Evolutionary conservation across 2,329 filamentous ascomycete genomes (phyloP), one percentile per base, ranked within the genome.

Genomic region (Botryosphaeria dothidea): DNA sequence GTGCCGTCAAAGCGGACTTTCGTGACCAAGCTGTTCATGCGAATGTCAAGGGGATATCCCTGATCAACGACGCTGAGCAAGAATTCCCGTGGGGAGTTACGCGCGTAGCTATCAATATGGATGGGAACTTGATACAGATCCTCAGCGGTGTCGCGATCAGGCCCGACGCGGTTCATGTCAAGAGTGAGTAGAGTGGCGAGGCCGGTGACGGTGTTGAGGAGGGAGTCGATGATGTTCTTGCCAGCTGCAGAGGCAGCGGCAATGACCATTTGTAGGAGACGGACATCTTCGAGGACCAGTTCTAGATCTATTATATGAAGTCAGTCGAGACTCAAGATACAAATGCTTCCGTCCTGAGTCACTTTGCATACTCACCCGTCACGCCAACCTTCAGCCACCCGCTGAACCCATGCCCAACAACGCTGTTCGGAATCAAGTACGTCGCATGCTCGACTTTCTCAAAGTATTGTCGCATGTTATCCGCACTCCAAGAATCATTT

Each of bases 1-100:
- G 86, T 87, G 3, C 88, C 84, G 45, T 90, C 88, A 68, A 89
- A 90, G 41, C 81, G 79, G 74, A 92, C 77, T 74, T 88, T 89
- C 58, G 89, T 88, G 67, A 86, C 90, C 54, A 91, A 78, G 43
- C 83, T 86, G 76, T 90, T 90, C 2, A 83, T 79, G 45, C 80
- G 79, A 62, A 89, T 79, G 66, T 87, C 84, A 1, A 89, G 81
- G 46, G 81, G 83, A 71, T 87, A 87, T 64, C 86, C 79, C 70
- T 83, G 81, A 66, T 78, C 77, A 5, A 82, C 83, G 11, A 81
- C 78, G 54, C 79, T 72, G 67, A 86, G 71, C 52, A 90, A 77
- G 60, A 87, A 84, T 62, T 88, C 84, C 25, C 86, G 83, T 3
- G 84, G 78, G 13, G 86, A 84, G 49, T 78, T 84, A 29, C 87